Percentiles rank a stretch among this genome's conserved stretches.
Evolutionary conservation across 2,329 filamentous ascomycete species (phyloP).

Genomic region (Conoideocrella luteorostrata): DNA sequence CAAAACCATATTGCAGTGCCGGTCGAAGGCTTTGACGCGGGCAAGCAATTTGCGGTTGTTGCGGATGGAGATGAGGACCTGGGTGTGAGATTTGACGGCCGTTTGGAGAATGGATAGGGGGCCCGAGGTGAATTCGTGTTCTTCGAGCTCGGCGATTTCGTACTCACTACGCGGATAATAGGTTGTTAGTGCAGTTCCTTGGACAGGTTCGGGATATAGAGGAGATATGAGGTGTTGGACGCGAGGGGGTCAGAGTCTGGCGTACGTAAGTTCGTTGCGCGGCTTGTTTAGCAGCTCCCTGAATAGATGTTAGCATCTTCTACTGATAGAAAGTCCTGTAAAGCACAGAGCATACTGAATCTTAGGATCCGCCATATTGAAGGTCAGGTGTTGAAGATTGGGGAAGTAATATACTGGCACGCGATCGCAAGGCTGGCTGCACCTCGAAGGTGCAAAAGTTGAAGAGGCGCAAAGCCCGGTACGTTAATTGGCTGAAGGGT

Average conservation of each 20-base stretch:
- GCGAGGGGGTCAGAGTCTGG: conserved; percentile 20
- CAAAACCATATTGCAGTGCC: conserved; percentile 98
- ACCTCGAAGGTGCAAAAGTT: conserved; percentile 20
- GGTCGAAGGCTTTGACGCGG: conserved; percentile 95
- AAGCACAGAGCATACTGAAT: conserved; percentile 53
- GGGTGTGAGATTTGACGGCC: conserved; percentile 86
- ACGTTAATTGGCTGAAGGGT: conserved; percentile 19
- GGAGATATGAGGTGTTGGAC: conserved; percentile 5
- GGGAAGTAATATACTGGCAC: conserved; percentile 8
- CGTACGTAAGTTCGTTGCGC: conserved; percentile 85
- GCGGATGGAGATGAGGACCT: conserved; percentile 94
- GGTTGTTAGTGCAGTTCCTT: conserved; percentile 12
- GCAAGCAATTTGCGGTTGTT: conserved; percentile 98
- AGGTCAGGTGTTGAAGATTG: conserved; percentile 11
- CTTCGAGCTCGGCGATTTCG: conserved; percentile 68
- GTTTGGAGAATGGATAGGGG: conserved; percentile 89
- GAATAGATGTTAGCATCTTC: conserved; percentile 22
- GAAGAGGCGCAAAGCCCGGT: conserved; percentile 20
- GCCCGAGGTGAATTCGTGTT: conserved; percentile 49
- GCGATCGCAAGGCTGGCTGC: conserved; percentile 28
- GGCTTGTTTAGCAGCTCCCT: conserved; percentile 88
- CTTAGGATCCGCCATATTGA: conserved; percentile 59
- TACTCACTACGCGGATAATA: conserved; percentile 81
- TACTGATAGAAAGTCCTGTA: background rate
- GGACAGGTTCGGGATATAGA: conserved; percentile 9